phyloP scores from a whole-genome alignment of 352 stramenopile genomes.

The Globisporangium cederbergense region DNA sequence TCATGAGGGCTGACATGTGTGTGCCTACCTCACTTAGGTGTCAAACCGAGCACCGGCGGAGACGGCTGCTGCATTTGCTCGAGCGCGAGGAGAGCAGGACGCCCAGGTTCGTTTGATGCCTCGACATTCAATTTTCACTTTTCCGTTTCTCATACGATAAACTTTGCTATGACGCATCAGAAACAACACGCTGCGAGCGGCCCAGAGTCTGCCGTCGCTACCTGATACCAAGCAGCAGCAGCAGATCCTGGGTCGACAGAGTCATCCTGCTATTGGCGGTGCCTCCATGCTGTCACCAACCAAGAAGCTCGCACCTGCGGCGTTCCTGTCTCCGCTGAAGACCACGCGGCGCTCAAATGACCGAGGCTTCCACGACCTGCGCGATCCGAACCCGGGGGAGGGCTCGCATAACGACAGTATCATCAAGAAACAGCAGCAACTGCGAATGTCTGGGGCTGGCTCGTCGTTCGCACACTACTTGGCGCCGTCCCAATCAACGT shows the following conservation, averaged over 20 bases:
- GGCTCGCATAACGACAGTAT: background rate
- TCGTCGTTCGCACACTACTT: background rate
- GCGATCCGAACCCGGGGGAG: background rate
- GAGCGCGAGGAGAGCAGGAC: conserved; percentile 23
- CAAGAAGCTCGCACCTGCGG: conserved; percentile 22
- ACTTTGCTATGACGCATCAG: background rate
- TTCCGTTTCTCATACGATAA: background rate
- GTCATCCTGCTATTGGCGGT: background rate
- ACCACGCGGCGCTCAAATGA: background rate
- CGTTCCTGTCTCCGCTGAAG: conserved; percentile 37
- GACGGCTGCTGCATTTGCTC: conserved; percentile 24
- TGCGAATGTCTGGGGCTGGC: background rate
- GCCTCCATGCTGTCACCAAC: background rate
- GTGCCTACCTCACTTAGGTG: background rate
- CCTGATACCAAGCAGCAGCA: conserved; percentile 12
- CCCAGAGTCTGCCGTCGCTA: conserved; percentile 36
- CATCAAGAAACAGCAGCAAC: background rate
- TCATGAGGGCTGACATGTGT: too few species aligned
- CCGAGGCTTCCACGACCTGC: conserved; percentile 8
- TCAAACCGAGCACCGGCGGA: conserved; percentile 19
- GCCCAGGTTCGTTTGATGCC: conserved; percentile 11
- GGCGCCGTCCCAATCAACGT: background rate
- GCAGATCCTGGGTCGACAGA: background rate
- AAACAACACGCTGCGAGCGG: conserved; percentile 16
- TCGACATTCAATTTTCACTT: background rate